These are phyloP conservation scores for Kodamaea ohmeri DNA, from an alignment of 1,139 yeast genomes.

Conservation along the genomic window DNA sequence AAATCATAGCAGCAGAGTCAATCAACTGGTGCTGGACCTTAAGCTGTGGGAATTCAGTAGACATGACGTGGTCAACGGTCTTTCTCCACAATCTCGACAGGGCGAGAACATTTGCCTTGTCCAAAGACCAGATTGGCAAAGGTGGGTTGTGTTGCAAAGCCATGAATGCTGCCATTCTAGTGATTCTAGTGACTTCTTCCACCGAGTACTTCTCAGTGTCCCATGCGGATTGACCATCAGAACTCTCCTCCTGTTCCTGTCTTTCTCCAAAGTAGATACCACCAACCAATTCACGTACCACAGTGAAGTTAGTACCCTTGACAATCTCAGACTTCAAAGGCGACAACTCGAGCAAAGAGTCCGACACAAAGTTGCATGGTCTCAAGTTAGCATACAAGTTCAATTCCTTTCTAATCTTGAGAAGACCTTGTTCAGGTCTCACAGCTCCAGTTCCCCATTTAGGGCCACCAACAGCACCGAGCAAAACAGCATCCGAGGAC, in stretches of 20 bases:
- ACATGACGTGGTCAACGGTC: constrained; percentile 81
- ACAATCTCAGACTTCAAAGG: constrained; percentile 85
- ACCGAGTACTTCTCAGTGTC: constrained; percentile 93
- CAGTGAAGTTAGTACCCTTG: constrained; percentile 84
- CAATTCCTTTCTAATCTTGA: constrained; percentile 90
- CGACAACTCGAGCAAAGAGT: constrained; percentile 75
- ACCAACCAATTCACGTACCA: constrained; percentile 95
- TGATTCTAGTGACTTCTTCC: constrained; percentile 87
- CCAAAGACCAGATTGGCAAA: constrained; percentile 89
- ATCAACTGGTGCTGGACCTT: constrained; percentile 88
- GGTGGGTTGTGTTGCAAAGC: constrained; percentile 94
- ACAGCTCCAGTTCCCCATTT: constrained; percentile 96
- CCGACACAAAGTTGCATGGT: constrained; percentile 94
- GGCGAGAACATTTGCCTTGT: constrained; percentile 96
- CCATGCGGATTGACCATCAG: constrained; percentile 65
- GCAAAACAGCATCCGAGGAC: constrained; percentile 83
- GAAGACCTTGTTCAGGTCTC: constrained; percentile 95
- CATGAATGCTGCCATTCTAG: constrained; percentile 97
- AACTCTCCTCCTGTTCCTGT: constrained; percentile 82
- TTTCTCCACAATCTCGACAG: constrained; percentile 95
- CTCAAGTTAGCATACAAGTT: constrained; percentile 92
- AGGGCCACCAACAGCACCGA: constrained; percentile 99
- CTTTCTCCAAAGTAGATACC: constrained; percentile 97
- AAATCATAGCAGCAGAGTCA: constrained; percentile 97
- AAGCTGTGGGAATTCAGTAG: constrained; percentile 85